phyloP scores from a whole-genome alignment of 202 grass and related monocot genomes.

The Digitaria exilis region DNA sequence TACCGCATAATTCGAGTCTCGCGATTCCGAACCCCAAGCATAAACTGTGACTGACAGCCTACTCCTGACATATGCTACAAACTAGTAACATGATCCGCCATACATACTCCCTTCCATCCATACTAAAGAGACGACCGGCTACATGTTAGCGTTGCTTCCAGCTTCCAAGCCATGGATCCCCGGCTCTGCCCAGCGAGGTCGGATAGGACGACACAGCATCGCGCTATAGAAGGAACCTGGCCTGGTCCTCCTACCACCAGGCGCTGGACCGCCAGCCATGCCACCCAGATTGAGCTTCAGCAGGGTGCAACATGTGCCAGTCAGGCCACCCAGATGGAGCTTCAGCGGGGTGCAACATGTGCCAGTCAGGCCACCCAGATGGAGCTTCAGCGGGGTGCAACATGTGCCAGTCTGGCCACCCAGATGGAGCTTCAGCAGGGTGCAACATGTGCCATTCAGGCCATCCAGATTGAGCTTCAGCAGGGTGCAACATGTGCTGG shows the following conservation, averaged over 20 bases:
- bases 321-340: not conserved
- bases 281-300: not conserved
- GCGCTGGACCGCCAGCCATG: slow-evolving; percentile 19
- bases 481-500: not conserved
- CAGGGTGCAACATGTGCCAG: not conserved
- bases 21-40: not conserved
- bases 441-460: slow-evolving; percentile 11
- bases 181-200: too few species aligned
- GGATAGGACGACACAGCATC: not conserved
- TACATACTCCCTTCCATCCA: not conserved
- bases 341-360: slow-evolving; percentile 4
- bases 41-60: not conserved
- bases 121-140: not conserved
- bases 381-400: slow-evolving; percentile 14
- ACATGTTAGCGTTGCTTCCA: not conserved
- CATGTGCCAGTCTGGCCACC: not conserved
- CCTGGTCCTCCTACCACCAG: not conserved
- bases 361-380: not conserved
- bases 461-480: not conserved
- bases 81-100: not conserved
- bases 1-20: not conserved
- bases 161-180: not conserved
- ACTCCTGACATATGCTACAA: not conserved
- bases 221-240: not conserved
- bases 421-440: not conserved